Evolutionary conservation across 2,329 filamentous ascomycete genomes (phyloP).

Genomic region (Botrytis sinoallii): DNA sequence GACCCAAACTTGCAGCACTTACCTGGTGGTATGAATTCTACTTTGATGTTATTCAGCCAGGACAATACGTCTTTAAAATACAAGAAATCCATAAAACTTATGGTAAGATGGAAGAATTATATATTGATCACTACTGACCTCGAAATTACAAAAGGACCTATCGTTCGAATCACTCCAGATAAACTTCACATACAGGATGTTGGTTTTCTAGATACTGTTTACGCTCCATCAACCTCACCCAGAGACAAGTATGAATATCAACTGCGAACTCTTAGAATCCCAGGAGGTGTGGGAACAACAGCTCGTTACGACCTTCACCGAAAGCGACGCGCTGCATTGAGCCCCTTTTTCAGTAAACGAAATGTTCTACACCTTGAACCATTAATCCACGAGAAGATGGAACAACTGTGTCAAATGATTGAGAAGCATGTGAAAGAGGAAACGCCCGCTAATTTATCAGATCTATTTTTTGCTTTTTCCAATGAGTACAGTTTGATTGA

Average conservation of each 20-base stretch:
- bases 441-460: neutral
- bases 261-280: neutral
- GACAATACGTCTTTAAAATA: constrained; percentile 23
- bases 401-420: neutral
- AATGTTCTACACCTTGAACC: neutral
- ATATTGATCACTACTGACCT: neutral
- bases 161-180: neutral
- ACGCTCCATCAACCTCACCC: neutral
- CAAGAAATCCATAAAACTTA: constrained; percentile 27
- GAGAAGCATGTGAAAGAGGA: neutral
- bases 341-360: neutral
- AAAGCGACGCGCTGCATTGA: neutral
- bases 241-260: neutral
- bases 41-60: constrained; percentile 20
- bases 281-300: neutral
- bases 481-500: neutral
- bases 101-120: constrained; percentile 12
- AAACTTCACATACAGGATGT: neutral
- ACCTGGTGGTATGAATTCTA: constrained; percentile 29
- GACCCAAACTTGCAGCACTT: constrained; percentile 27
- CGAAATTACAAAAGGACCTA: neutral
- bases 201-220: neutral
- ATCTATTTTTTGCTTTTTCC: neutral
- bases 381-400: neutral
- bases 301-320: neutral